These are phyloP conservation scores for Vigna mungo DNA, from an alignment of 306 rosid genomes.

Conservation along the genomic window DNA sequence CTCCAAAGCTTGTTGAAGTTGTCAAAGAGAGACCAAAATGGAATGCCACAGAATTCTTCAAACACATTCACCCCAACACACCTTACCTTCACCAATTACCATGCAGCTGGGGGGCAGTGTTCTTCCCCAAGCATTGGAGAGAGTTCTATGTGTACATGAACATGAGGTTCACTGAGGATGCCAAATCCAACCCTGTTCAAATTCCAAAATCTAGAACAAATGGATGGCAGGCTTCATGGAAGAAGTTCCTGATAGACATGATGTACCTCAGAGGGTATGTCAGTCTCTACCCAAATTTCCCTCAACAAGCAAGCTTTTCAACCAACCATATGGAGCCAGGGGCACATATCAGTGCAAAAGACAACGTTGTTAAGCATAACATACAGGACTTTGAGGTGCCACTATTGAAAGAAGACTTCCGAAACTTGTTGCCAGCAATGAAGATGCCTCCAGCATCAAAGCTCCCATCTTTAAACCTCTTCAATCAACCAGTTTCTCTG, in stretches of 20 bases:
- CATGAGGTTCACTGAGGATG: conserved; percentile 86
- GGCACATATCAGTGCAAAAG: conserved; percentile 93
- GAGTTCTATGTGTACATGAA: conserved; percentile 97
- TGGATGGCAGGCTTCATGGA: conserved; percentile 99
- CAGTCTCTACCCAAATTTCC: conserved; percentile 91
- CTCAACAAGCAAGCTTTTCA: conserved; percentile 89
- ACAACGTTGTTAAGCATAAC: conserved; percentile 78
- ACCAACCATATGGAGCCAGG: conserved; percentile 99
- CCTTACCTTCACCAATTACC: conserved; percentile 97
- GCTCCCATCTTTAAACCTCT: conserved; percentile 85
- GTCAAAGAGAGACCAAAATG: conserved; percentile 95
- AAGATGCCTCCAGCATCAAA: conserved; percentile 84
- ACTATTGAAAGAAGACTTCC: conserved; percentile 73
- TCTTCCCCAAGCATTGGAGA: conserved; percentile 98
- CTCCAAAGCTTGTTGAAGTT: conserved; percentile 89
- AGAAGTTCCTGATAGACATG: conserved; percentile 95
- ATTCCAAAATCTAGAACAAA: conserved; percentile 93
- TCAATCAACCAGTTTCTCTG: conserved; percentile 80
- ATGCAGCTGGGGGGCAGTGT: conserved; percentile 97
- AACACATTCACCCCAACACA: conserved; percentile 76
- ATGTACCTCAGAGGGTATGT: conserved; percentile 98
- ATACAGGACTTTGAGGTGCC: conserved; percentile 92
- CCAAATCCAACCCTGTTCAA: conserved; percentile 87
- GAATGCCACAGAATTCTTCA: conserved; percentile 86
- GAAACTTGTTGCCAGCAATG: conserved; percentile 62